Evolutionary conservation across 2,329 filamentous ascomycete species (phyloP).

Genomic region (Calonectria hawksworthii): DNA sequence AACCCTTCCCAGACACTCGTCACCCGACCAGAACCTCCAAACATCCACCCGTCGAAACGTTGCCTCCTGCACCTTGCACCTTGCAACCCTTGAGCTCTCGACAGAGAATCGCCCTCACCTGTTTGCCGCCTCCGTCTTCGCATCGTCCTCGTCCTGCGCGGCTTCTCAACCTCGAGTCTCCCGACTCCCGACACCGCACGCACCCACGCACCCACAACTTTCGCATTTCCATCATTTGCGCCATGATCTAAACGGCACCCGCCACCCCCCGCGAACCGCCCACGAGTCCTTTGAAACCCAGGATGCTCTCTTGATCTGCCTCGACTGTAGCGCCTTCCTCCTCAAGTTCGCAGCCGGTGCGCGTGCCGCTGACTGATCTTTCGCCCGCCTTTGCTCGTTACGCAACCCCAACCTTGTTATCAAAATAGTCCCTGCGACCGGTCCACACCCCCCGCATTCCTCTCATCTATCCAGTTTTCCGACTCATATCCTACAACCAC

Average conservation of each 20-base stretch:
- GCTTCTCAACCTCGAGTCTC: neutral
- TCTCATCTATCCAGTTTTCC: slow-evolving; percentile 8
- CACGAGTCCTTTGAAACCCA: slow-evolving; percentile 16
- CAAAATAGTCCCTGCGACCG: slow-evolving; percentile 11
- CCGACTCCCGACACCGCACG: neutral
- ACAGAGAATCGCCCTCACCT: neutral
- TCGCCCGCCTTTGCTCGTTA: slow-evolving; percentile 2
- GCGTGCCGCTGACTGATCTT: slow-evolving; percentile 4
- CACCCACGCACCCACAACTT: slow-evolving; percentile 6
- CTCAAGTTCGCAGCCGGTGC: slow-evolving; percentile 14
- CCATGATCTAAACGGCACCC: slow-evolving; percentile 25
- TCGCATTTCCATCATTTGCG: slow-evolving; percentile 23
- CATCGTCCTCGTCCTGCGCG: neutral
- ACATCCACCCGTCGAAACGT: neutral
- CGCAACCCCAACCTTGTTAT: slow-evolving; percentile 1
- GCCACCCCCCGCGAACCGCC: slow-evolving; percentile 19
- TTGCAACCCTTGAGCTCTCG: neutral
- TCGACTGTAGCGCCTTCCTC: slow-evolving; percentile 24
- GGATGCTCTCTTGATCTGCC: slow-evolving; percentile 37
- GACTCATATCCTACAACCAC: neutral
- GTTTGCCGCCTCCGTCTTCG: neutral
- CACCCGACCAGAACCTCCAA: slow-evolving; percentile 16
- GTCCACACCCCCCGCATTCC: slow-evolving; percentile 27
- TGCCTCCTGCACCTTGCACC: slow-evolving; percentile 1
- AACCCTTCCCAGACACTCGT: slow-evolving; percentile 21